Evolutionary conservation across 768 basidiomycete genomes (phyloP).

Genomic region (Boletellus emodensis): DNA sequence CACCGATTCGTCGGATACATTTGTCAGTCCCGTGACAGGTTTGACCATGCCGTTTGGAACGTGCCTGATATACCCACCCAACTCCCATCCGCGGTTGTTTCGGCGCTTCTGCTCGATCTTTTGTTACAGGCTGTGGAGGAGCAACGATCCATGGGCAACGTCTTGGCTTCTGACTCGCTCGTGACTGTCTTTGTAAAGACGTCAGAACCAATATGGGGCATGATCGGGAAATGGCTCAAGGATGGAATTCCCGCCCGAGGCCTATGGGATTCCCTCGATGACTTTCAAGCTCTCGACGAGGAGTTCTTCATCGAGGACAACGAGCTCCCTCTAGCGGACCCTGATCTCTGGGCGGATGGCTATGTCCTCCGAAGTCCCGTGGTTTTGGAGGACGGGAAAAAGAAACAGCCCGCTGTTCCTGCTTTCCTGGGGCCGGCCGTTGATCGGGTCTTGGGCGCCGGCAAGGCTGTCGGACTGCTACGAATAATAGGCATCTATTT

Average conservation of each 20-base stretch:
- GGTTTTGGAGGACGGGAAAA: constrained; percentile 25
- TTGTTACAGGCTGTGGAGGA: constrained; percentile 56
- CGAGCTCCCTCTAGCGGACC: constrained; percentile 58
- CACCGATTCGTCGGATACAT: constrained; percentile 30
- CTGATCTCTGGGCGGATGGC: constrained; percentile 78
- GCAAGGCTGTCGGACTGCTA: constrained; percentile 75
- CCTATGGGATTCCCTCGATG: constrained; percentile 25
- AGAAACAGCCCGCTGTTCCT: constrained; percentile 41
- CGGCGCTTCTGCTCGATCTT: constrained; percentile 58
- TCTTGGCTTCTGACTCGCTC: constrained; percentile 50
- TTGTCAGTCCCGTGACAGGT: constrained; percentile 26
- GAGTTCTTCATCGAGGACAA: constrained; percentile 82
- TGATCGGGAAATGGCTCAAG: constrained; percentile 68
- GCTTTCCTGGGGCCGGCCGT: constrained; percentile 60
- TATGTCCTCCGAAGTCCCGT: constrained; percentile 51
- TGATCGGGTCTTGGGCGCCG: constrained; percentile 56
- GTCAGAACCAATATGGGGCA: constrained; percentile 70
- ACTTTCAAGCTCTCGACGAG: constrained; percentile 43
- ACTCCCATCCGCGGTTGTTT: constrained; percentile 48
- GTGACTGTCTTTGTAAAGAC: constrained; percentile 58
- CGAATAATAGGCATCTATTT: constrained; percentile 44
- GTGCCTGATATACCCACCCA: constrained; percentile 37
- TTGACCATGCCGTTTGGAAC: constrained; percentile 37
- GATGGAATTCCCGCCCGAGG: constrained; percentile 61
- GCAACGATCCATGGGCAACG: constrained; percentile 56